Percentiles rank a stretch among this genome's conserved stretches.
These are phyloP conservation scores for Astrephomene gubernaculifera DNA, from an alignment of 139 green algal genomes.

Conservation along the genomic window DNA sequence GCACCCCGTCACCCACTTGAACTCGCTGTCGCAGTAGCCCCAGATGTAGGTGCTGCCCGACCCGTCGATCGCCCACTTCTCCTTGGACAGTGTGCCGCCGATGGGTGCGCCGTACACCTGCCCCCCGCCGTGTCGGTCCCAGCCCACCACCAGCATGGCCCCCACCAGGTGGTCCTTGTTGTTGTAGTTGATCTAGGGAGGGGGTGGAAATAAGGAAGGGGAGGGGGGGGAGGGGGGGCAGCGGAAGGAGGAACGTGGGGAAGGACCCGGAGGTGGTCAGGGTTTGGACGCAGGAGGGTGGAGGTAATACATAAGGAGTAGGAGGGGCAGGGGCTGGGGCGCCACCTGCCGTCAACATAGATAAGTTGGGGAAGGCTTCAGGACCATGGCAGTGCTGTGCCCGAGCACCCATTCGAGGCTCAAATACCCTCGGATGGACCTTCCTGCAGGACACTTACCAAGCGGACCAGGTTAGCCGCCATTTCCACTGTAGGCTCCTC, in stretches of 20 bases:
- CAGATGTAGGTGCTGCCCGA: slow-evolving; percentile 93
- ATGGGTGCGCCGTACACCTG: slow-evolving; percentile 93
- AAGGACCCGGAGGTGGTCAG: too few relatives aligned
- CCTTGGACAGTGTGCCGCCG: slow-evolving; percentile 81
- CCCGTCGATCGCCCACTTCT: slow-evolving; percentile 91
- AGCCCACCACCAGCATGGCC: slow-evolving; percentile 96
- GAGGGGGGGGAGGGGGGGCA: background rate
- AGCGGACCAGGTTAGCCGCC: slow-evolving; percentile 86
- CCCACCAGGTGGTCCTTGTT: slow-evolving; percentile 93
- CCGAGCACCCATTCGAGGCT: too few relatives aligned
- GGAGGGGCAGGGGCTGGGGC: too few relatives aligned
- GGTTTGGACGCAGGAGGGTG: too few relatives aligned
- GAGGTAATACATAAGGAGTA: too few relatives aligned
- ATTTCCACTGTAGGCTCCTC: slow-evolving; percentile 75
- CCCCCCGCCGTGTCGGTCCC: slow-evolving; percentile 82
- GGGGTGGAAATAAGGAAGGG: background rate
- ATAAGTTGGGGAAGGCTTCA: too few relatives aligned
- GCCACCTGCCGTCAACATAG: too few relatives aligned
- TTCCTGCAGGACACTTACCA: slow-evolving; percentile 30
- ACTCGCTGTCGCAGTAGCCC: slow-evolving; percentile 86
- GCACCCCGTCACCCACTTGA: slow-evolving; percentile 73
- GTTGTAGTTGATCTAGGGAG: slow-evolving; percentile 88
- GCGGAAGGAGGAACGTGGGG: too few relatives aligned
- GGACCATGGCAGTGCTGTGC: too few relatives aligned
- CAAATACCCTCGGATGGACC: too few relatives aligned